These are phyloP conservation scores for Boletus rufocinnamomeus DNA, from an alignment of 768 basidiomycete species.

Conservation along the genomic window DNA sequence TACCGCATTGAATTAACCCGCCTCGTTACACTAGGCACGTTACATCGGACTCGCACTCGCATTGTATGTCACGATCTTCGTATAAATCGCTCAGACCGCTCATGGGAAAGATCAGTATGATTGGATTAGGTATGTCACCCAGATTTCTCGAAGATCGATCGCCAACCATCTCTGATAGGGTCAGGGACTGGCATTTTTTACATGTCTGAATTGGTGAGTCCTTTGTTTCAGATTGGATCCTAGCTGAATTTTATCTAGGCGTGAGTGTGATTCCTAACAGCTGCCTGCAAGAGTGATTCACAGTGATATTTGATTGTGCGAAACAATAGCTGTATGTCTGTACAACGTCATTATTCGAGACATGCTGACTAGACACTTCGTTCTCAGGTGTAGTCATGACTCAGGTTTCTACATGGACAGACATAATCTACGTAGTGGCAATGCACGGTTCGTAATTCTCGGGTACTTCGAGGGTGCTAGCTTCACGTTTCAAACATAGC, in stretches of 20 bases:
- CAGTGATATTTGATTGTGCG: background rate
- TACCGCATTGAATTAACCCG: background rate
- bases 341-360: background rate
- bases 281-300: background rate
- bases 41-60: conserved; percentile 10
- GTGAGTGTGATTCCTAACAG: background rate
- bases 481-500: background rate
- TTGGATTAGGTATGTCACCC: conserved; percentile 3
- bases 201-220: conserved; percentile 4
- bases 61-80: conserved; percentile 4
- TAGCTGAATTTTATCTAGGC: conserved; percentile 4
- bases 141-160: background rate
- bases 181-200: background rate
- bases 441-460: conserved; percentile 8
- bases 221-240: background rate
- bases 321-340: conserved; percentile 9
- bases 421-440: background rate
- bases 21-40: conserved; percentile 1
- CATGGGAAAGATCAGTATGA: background rate
- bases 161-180: background rate
- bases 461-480: no score
- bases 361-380: background rate
- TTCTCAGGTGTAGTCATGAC: background rate
- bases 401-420: background rate
- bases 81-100: background rate